A percentile compares a stretch with the other conserved stretches of the same genome.
Evolutionary conservation across 1,139 yeast species (phyloP).

Genomic region (Yamadazyma trypodendri): DNA sequence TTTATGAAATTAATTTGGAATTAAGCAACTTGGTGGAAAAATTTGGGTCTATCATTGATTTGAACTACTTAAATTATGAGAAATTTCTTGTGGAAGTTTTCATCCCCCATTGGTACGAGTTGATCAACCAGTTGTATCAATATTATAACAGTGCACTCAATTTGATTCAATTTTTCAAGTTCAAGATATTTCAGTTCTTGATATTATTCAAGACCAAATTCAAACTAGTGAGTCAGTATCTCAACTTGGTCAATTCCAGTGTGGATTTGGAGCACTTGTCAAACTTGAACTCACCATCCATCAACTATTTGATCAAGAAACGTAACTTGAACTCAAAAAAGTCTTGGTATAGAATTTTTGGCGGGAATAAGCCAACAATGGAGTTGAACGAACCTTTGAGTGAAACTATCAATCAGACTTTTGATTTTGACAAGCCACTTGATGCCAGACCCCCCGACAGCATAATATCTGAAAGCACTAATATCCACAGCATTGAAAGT

Average conservation of each 20-base stretch:
- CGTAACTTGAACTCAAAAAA: constrained; percentile 22
- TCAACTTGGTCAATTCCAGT: constrained; percentile 22
- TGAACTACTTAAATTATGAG: constrained; percentile 41
- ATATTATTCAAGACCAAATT: constrained; percentile 42
- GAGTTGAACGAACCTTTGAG: constrained; percentile 4
- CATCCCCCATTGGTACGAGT: constrained; percentile 49
- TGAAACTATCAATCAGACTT: constrained; percentile 5
- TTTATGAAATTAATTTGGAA: constrained; percentile 27
- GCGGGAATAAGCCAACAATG: constrained; percentile 25
- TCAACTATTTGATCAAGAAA: constrained; percentile 34
- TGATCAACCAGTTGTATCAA: constrained; percentile 41
- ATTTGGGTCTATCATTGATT: constrained; percentile 48
- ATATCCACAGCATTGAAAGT: constrained; percentile 9
- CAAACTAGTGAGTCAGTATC: constrained; percentile 39
- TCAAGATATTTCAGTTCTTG: constrained; percentile 44
- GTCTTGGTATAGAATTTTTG: constrained; percentile 49
- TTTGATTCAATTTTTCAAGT: constrained; percentile 44
- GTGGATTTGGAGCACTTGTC: constrained; percentile 27
- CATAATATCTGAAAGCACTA: constrained; percentile 13
- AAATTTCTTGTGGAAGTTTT: constrained; percentile 33
- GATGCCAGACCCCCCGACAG: neutral
- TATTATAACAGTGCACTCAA: constrained; percentile 39
- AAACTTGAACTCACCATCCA: constrained; percentile 42
- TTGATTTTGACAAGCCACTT: constrained; percentile 1
- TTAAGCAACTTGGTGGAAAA: constrained; percentile 40